Evolutionary conservation across 768 basidiomycete species (phyloP), one percentile per base, ranked within the genome.

Genomic region (Glaciozyma martinii): DNA sequence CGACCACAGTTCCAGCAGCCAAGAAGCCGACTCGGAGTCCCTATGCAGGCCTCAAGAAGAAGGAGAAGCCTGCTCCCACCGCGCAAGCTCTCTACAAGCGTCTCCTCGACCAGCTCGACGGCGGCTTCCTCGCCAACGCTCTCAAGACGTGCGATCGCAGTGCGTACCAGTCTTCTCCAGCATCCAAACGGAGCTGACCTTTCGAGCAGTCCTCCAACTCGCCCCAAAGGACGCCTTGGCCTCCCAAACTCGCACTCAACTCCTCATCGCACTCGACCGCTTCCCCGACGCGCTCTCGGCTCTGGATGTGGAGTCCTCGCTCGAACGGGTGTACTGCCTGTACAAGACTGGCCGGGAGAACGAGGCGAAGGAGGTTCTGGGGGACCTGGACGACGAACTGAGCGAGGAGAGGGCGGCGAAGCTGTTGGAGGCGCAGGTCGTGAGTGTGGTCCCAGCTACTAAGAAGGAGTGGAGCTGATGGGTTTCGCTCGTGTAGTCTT

Each of bases 381-480:
- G 73, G 16, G 44, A 64, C 40, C 72, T 69, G 23, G 40, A 56
- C 46, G 63, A 65, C 53, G 33, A 56, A 18, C 66, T 33, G 21
- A 61, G 66, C 52, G 68, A 65, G 50, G 67, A 71, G 13, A 63
- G 75, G 25, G 76, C 73, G 21, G 62, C 72, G 19, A 66, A 74
- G 61, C 75, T 78, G 44, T 65, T 80, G 19, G 75, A 76, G 61
- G 79, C 77, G 18, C 79, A 80, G 66, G 75, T 80, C 32, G 79
- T 80, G 30, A 66, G 78, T 74, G 2, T 10, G 33, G 59, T 44
- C 29, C 32, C 40, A 37, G 52, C 25, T 40, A 47, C 27, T 32
- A 15, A 29, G n/a, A 47, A 13, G 16, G 37, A 56, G 15, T 29
- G 40, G 6, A 8, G 0, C 16, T 18, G 30, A 21, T n/a, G 33